Conservation (phyloP, 225 moss, liverwort and hornwort species). For the Polytrichum formosum region DNA sequence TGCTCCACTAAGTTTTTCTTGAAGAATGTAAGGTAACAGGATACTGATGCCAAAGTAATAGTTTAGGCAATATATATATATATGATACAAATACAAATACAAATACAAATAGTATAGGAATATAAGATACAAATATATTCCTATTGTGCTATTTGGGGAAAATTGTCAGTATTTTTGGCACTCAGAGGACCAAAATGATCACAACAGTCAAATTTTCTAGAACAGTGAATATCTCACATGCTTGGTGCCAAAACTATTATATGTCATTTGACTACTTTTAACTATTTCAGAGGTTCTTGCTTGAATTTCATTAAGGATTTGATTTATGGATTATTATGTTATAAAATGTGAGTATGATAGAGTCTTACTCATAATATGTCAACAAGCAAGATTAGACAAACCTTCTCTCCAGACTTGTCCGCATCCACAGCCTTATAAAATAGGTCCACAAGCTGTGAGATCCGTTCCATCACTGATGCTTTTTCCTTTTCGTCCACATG, state of each 20-base stretch:
- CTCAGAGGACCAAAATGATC: too few species aligned
- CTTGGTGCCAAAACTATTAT: background rate
- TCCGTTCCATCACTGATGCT: background rate
- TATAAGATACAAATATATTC: too few species aligned
- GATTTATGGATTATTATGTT: background rate
- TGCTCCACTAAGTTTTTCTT: too few species aligned
- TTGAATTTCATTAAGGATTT: background rate
- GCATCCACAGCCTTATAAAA: slow-evolving; percentile 42
- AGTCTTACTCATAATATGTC: background rate
- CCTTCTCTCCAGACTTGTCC: slow-evolving; percentile 41
- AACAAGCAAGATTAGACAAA: background rate
- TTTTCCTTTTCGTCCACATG: slow-evolving; percentile 2
- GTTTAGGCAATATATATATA: too few species aligned
- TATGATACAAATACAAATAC: too few species aligned
- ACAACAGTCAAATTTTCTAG: too few species aligned
- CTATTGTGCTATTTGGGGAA: too few species aligned
- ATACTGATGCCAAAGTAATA: too few species aligned
- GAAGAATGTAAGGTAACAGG: too few species aligned
- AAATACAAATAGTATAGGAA: too few species aligned
- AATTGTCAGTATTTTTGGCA: too few species aligned
- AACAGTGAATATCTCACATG: background rate
- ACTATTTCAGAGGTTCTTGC: too few species aligned
- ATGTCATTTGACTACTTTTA: background rate
- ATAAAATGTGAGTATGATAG: background rate
- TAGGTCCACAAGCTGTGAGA: slow-evolving; percentile 14